Evolutionary conservation across 176 grass and related monocot genomes (phyloP).

Genomic region (Carex parvula): DNA sequence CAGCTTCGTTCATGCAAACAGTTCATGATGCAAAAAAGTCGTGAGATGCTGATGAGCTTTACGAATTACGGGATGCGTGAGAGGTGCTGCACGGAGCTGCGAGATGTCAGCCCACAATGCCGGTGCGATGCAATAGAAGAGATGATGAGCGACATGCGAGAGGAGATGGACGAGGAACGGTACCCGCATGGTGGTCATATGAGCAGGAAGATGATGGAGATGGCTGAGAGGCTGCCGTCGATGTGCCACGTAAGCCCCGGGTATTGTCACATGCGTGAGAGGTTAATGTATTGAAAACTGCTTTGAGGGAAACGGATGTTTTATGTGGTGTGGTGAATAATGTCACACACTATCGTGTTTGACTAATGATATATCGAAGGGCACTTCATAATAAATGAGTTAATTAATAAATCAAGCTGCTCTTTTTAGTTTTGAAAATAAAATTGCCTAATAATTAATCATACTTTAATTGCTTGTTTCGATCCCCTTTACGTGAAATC

Average conservation of each 20-base stretch:
- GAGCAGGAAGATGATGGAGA: slow-evolving; percentile 4
- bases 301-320: not conserved
- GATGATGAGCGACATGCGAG: not conserved
- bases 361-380: not conserved
- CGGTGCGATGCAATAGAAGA: slow-evolving; percentile 19
- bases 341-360: slow-evolving; percentile 19
- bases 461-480: not conserved
- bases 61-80: not conserved
- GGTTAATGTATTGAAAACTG: not conserved
- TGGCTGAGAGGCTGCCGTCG: not conserved
- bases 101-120: slow-evolving; percentile 6
- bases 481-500: not conserved
- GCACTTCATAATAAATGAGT: not conserved
- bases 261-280: slow-evolving; percentile 1
- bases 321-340: not conserved
- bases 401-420: not conserved
- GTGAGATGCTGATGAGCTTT: not conserved
- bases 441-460: not conserved
- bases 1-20: not conserved
- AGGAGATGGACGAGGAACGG: slow-evolving; percentile 1
- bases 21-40: not conserved
- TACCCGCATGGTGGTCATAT: not conserved
- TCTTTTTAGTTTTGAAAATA: not conserved
- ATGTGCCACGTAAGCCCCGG: slow-evolving; percentile 5
- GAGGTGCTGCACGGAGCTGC: slow-evolving; percentile 16